phyloP scores from a whole-genome alignment of 768 basidiomycete species.

The Kwoniella europaea region DNA sequence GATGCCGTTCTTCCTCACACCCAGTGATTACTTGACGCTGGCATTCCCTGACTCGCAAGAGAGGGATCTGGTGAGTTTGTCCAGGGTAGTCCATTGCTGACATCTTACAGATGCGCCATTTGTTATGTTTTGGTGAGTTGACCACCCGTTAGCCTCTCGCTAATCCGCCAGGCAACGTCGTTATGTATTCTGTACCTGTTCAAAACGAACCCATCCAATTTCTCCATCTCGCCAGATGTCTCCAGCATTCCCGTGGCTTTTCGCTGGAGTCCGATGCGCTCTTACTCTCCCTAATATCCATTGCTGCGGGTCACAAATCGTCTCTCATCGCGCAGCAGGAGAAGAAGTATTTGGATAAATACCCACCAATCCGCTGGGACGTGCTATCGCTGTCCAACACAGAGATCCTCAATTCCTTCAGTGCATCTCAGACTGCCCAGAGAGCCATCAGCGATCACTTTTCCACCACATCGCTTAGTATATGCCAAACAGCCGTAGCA shows the following conservation, averaged over 20 bases:
- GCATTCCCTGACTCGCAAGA: conserved; percentile 17
- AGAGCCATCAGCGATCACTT: conserved; percentile 15
- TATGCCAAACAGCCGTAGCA: conserved; percentile 13
- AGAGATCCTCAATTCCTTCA: background rate
- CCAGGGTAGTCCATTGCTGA: background rate
- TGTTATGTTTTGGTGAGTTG: conserved; percentile 13
- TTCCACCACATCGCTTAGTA: conserved; percentile 11
- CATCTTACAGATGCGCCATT: conserved; percentile 7
- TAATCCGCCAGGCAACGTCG: conserved; percentile 19
- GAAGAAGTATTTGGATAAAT: conserved; percentile 17
- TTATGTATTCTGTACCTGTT: conserved; percentile 24
- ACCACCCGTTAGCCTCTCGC: background rate
- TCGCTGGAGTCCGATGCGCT: conserved; percentile 20
- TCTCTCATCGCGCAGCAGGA: conserved; percentile 17
- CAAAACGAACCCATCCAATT: conserved; percentile 28
- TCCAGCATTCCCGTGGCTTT: conserved; percentile 20
- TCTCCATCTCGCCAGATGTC: conserved; percentile 21
- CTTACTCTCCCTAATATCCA: conserved; percentile 19
- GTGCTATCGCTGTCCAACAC: conserved; percentile 1
- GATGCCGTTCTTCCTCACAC: conserved; percentile 3
- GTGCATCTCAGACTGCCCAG: conserved; percentile 9
- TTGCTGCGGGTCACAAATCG: conserved; percentile 29
- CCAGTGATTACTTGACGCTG: conserved; percentile 8
- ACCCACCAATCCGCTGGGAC: conserved; percentile 11
- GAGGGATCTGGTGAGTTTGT: conserved; percentile 14